These are phyloP conservation scores for Claviceps digitariae DNA, from an alignment of 2,329 filamentous ascomycete genomes.

Conservation along the genomic window DNA sequence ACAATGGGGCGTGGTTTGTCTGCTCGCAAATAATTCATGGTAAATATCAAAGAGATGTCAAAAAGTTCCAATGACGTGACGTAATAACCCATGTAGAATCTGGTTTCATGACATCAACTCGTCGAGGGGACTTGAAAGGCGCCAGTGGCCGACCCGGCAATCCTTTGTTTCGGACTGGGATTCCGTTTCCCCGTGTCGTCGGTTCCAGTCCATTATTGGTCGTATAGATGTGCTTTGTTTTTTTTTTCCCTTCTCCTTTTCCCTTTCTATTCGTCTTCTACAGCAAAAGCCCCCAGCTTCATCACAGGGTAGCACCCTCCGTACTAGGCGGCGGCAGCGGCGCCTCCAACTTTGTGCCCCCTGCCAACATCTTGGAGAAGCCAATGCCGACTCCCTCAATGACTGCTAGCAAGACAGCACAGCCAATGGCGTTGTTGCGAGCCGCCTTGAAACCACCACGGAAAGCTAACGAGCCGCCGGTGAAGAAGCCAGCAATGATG, in stretches of 20 bases:
- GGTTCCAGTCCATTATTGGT: background rate
- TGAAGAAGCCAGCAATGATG: constrained; percentile 95
- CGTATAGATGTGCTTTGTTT: background rate
- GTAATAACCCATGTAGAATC: background rate
- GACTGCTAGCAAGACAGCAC: constrained; percentile 83
- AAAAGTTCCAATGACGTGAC: constrained; percentile 8
- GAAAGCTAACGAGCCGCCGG: constrained; percentile 80
- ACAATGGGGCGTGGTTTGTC: background rate
- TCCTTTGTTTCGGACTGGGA: background rate
- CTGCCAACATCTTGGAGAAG: constrained; percentile 87
- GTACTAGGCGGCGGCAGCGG: constrained; percentile 19
- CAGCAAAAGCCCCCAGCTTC: background rate
- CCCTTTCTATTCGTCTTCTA: background rate
- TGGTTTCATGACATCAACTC: background rate
- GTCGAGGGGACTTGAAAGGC: background rate
- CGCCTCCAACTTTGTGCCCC: constrained; percentile 69
- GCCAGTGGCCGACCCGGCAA: background rate
- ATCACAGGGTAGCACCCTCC: constrained; percentile 16
- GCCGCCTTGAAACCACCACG: constrained; percentile 86
- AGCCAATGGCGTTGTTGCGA: constrained; percentile 91
- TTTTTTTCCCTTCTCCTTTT: background rate
- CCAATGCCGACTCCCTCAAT: constrained; percentile 97
- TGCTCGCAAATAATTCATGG: background rate
- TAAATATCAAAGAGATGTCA: background rate
- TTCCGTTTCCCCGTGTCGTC: background rate